These are phyloP conservation scores for Nothophytophthora sp. DNA, from an alignment of 352 stramenopile genomes.

Conservation along the genomic window DNA sequence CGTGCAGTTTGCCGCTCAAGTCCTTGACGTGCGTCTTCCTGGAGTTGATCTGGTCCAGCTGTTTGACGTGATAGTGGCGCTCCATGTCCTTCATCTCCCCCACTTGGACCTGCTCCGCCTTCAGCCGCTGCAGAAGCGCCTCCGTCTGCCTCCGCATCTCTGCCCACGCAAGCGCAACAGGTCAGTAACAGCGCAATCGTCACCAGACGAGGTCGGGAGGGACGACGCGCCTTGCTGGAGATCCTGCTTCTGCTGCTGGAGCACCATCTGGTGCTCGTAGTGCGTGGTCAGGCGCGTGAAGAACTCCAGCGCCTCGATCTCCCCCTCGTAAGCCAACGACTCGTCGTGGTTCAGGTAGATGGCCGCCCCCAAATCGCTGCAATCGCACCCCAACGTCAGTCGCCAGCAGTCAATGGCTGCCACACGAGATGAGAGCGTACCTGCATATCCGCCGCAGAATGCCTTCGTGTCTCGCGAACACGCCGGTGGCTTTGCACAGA, in stretches of 20 bases:
- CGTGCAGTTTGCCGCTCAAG: conserved; percentile 49
- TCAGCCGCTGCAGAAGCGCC: conserved; percentile 29
- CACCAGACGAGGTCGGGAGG: too few species aligned
- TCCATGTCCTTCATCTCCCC: conserved; percentile 54
- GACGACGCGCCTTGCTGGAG: conserved; percentile 41
- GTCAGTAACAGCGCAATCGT: too few species aligned
- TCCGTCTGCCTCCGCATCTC: conserved; percentile 38
- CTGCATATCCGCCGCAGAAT: conserved; percentile 60
- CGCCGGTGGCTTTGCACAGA: conserved; percentile 53
- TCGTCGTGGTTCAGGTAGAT: conserved; percentile 58
- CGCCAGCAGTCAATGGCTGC: too few species aligned
- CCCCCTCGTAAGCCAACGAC: conserved; percentile 22
- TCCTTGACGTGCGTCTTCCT: conserved; percentile 46
- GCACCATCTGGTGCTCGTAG: conserved; percentile 55
- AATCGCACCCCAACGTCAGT: neutral
- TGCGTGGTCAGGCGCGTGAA: conserved; percentile 62
- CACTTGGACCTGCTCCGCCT: conserved; percentile 35
- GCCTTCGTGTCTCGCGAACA: conserved; percentile 65
- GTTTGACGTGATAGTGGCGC: conserved; percentile 44
- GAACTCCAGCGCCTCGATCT: conserved; percentile 62
- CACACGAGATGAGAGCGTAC: too few species aligned
- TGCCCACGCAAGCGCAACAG: conserved; percentile 13
- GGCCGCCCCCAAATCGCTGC: conserved; percentile 49
- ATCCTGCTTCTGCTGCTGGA: conserved; percentile 46
- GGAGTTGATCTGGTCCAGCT: conserved; percentile 52